Evolutionary conservation across 78 protist species (phyloP).

Genomic region (Dictyostelium intermedium): DNA sequence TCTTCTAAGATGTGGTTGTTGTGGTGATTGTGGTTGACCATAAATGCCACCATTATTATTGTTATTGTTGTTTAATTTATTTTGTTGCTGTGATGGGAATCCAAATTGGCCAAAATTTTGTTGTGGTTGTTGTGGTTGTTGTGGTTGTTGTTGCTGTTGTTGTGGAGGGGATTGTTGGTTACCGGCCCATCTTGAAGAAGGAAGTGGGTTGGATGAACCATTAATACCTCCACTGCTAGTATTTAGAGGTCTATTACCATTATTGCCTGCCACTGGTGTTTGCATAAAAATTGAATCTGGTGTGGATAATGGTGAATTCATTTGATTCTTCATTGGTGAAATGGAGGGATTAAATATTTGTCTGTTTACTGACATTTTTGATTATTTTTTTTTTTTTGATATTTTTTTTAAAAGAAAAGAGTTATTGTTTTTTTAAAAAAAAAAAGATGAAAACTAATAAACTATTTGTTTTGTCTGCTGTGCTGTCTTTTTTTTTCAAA

Average conservation of each 20-base stretch:
- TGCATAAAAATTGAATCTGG: conserved; percentile 26
- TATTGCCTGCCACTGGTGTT: background rate
- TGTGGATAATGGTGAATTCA: background rate
- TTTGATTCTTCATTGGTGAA: conserved; percentile 9
- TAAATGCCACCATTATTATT: background rate
- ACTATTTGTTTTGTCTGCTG: background rate
- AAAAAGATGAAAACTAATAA: background rate
- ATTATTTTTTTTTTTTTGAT: background rate
- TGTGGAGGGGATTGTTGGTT: background rate
- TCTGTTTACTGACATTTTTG: conserved; percentile 35
- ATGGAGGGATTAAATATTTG: background rate
- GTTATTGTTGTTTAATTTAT: background rate
- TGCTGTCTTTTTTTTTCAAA: background rate
- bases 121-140: background rate
- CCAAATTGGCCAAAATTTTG: background rate
- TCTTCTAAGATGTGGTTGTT: conserved; percentile 12
- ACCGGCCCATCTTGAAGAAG: background rate
- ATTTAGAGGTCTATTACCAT: background rate
- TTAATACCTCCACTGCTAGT: background rate
- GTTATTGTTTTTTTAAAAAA: background rate
- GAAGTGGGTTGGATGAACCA: background rate
- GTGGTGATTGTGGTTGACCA: conserved; percentile 11
- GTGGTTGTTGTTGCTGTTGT: conserved; percentile 16
- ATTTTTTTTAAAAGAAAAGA: background rate
- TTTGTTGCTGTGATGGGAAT: conserved; percentile 24